A percentile compares a stretch with the other conserved stretches of the same genome.
phyloP scores from a whole-genome alignment of 441 rosid species.

The Jatropha multifida region DNA sequence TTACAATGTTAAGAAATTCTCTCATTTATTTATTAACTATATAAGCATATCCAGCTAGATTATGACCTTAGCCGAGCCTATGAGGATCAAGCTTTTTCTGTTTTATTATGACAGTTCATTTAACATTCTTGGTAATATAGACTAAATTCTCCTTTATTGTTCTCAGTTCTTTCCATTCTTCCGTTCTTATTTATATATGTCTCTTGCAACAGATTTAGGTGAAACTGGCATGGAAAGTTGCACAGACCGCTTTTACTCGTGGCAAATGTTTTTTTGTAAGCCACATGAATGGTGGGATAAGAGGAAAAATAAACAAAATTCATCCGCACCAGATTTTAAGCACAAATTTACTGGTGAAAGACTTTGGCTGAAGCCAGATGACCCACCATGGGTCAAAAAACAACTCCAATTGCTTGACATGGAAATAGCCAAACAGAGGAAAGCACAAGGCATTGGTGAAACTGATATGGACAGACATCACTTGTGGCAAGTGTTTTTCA shows the following conservation, averaged over 20 bases:
- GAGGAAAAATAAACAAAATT: conserved; percentile 49
- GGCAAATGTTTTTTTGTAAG: conserved; percentile 73
- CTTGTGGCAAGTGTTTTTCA: conserved; percentile 77
- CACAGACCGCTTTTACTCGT: conserved; percentile 42
- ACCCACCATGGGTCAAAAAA: conserved; percentile 71
- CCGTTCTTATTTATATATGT: conserved; percentile 16
- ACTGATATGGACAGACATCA: conserved; percentile 30
- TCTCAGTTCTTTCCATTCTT: conserved; percentile 16
- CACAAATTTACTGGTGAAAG: conserved; percentile 71
- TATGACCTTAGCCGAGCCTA: not conserved
- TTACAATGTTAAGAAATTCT: not conserved
- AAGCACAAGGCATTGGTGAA: conserved; percentile 23
- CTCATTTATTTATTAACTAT: not conserved
- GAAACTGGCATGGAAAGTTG: conserved; percentile 20
- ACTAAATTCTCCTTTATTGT: not conserved
- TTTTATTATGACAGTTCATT: not conserved
- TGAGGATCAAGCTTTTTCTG: not conserved
- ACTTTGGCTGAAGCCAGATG: conserved; percentile 58
- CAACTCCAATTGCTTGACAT: conserved; percentile 61
- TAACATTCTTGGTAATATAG: not conserved
- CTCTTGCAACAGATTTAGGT: conserved; percentile 9
- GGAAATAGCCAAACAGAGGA: conserved; percentile 27
- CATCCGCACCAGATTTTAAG: conserved; percentile 63
- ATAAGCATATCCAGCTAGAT: not conserved
- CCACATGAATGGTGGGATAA: conserved; percentile 91